Evolutionary conservation across 495 filamentous ascomycete genomes (phyloP).

Genomic region (Collariella sp.): DNA sequence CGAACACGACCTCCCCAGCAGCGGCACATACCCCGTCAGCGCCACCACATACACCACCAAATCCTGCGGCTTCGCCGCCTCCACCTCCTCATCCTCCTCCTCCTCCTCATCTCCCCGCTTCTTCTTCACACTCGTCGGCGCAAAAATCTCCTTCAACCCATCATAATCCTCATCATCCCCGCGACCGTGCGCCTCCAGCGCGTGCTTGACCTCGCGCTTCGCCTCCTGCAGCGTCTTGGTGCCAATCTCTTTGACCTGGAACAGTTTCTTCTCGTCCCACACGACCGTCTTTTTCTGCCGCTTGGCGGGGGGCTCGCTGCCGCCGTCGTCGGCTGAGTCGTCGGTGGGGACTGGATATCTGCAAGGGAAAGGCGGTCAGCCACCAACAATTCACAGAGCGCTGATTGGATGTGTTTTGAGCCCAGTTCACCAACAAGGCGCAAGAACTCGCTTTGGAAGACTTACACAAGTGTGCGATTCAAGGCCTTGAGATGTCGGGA

Average conservation of each 20-base stretch:
- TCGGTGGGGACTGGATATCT: constrained; percentile 14
- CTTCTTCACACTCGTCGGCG: constrained; percentile 30
- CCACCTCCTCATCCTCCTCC: constrained; percentile 15
- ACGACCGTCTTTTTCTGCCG: constrained; percentile 48
- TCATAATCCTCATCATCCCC: constrained; percentile 68
- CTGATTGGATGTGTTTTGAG: too few species aligned
- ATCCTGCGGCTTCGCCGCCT: constrained; percentile 32
- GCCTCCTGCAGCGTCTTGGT: constrained; percentile 40
- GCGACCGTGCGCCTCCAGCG: constrained; percentile 56
- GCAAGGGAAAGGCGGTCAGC: too few species aligned
- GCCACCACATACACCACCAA: constrained; percentile 69
- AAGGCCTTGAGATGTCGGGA: too few species aligned
- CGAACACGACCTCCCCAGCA: constrained; percentile 62
- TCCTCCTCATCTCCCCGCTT: constrained; percentile 30
- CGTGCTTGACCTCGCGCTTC: constrained; percentile 67
- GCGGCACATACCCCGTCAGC: constrained; percentile 61
- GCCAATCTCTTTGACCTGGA: constrained; percentile 50
- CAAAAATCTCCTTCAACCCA: constrained; percentile 60
- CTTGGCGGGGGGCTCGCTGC: constrained; percentile 48
- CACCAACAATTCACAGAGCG: too few species aligned
- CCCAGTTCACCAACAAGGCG: too few species aligned
- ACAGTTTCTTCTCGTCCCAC: constrained; percentile 63
- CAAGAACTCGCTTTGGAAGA: too few species aligned
- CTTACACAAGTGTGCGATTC: too few species aligned
- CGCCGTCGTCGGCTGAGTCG: constrained; percentile 31